Evolutionary conservation across 352 stramenopile species (phyloP).

Genomic region (Pythium brachiatum): DNA sequence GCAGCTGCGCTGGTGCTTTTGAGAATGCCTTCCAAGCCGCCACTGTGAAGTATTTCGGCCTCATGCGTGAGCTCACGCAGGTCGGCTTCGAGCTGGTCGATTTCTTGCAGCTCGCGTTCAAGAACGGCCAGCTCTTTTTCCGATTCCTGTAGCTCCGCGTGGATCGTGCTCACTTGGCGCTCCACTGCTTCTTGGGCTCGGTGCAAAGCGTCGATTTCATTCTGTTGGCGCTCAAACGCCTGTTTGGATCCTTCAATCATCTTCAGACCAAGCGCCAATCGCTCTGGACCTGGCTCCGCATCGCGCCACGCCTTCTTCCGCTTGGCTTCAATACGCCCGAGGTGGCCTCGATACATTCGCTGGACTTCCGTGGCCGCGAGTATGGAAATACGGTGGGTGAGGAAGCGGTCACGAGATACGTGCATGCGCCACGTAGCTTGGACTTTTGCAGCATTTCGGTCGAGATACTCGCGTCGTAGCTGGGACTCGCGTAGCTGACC

Average conservation of each 20-base stretch:
- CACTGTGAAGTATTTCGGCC: slow-evolving; percentile 74
- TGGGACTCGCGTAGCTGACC: slow-evolving; percentile 39
- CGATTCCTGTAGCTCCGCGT: slow-evolving; percentile 87
- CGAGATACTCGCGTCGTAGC: slow-evolving; percentile 38
- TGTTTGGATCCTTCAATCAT: slow-evolving; percentile 93
- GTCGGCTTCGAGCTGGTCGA: slow-evolving; percentile 91
- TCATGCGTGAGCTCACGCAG: slow-evolving; percentile 91
- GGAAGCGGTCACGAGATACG: slow-evolving; percentile 58
- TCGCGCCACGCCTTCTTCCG: slow-evolving; percentile 86
- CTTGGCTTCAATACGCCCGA: slow-evolving; percentile 61
- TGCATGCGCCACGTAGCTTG: slow-evolving; percentile 91
- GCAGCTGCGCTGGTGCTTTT: slow-evolving; percentile 21
- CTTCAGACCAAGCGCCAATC: slow-evolving; percentile 85
- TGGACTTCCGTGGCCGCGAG: slow-evolving; percentile 90
- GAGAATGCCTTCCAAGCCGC: slow-evolving; percentile 54
- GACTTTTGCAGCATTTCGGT: slow-evolving; percentile 70
- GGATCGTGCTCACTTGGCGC: slow-evolving; percentile 85
- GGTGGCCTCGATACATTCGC: slow-evolving; percentile 83
- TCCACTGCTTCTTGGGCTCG: slow-evolving; percentile 89
- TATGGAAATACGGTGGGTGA: slow-evolving; percentile 55
- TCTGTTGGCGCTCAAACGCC: slow-evolving; percentile 90
- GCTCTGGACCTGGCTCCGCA: slow-evolving; percentile 83
- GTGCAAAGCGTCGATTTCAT: slow-evolving; percentile 91
- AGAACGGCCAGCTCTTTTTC: slow-evolving; percentile 90
- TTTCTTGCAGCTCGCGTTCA: slow-evolving; percentile 90